These are phyloP conservation scores for Umbelopsis ramanniana DNA, from an alignment of 192 early-diverging fungal species.

Conservation along the genomic window DNA sequence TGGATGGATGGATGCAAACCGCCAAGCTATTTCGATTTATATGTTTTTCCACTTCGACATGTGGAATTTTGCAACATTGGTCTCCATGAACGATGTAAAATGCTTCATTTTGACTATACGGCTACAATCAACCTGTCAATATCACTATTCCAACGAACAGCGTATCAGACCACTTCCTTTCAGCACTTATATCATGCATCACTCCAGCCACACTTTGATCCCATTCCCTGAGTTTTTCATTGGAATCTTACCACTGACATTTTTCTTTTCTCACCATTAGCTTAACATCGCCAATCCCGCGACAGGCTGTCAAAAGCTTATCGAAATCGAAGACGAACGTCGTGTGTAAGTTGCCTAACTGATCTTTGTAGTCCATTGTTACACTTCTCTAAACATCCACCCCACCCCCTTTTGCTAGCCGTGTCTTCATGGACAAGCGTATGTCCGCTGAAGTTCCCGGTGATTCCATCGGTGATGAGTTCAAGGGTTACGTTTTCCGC, in stretches of 20 bases:
- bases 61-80: constrained; percentile 1
- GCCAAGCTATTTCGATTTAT: background rate
- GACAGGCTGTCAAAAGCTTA: constrained; percentile 97
- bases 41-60: background rate
- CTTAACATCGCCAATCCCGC: constrained; percentile 99
- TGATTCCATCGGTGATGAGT: constrained; percentile 97
- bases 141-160: background rate
- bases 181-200: background rate
- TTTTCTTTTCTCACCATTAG: constrained; percentile 47
- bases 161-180: too few species aligned
- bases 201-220: too few species aligned
- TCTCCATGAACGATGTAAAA: background rate
- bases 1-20: constrained; percentile 30
- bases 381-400: background rate
- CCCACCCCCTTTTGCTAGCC: constrained; percentile 52
- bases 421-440: constrained; percentile 98
- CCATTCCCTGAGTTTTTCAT: too few species aligned
- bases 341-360: constrained; percentile 67
- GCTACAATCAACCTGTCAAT: background rate
- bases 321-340: constrained; percentile 98
- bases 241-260: constrained; percentile 1
- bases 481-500: constrained; percentile 99
- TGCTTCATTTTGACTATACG: background rate
- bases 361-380: background rate
- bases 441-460: constrained; percentile 95